Conservation (phyloP, 164 flowering plant species). For the Vitis vinifera region ASM3070453v1 NC_081805.1:499501-500000, state of each 20-base stretch:
- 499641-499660: conserved; percentile 74
- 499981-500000: too few relatives aligned
- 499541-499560: not conserved
- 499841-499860: too few relatives aligned
- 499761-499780: too few relatives aligned
- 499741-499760: not conserved
- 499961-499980: too few relatives aligned
- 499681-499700: conserved; percentile 74
- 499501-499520: not conserved
- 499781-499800: too few relatives aligned
- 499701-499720: conserved; percentile 41
- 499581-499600: conserved; percentile 62
- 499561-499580: conserved; percentile 91
- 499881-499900: too few relatives aligned
- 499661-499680: conserved; percentile 87
- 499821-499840: too few relatives aligned
- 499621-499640: conserved; percentile 84
- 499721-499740: conserved; percentile 7
- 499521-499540: not conserved
- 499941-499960: too few relatives aligned
- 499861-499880: too few relatives aligned
- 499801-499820: too few relatives aligned
- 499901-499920: too few relatives aligned
- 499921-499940: too few relatives aligned
- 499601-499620: conserved; percentile 89